Percentiles rank a stretch among this genome's conserved stretches.
These are phyloP conservation scores for Apiospora sp. DNA, from an alignment of 2,329 filamentous ascomycete genomes.

Conservation along the genomic window DNA sequence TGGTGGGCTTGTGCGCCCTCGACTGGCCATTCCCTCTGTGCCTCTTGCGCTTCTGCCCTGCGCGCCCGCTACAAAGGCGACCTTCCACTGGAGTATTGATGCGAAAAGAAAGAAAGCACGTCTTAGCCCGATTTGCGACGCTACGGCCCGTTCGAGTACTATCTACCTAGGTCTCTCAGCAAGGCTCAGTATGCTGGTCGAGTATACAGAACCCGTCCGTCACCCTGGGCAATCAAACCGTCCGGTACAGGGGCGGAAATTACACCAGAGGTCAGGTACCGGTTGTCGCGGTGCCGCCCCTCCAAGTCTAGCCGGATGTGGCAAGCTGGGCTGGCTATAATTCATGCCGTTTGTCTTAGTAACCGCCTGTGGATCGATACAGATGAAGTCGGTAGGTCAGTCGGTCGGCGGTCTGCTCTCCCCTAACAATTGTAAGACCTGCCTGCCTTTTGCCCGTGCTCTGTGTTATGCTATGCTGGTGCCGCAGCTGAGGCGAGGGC, in stretches of 20 bases:
- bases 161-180: neutral
- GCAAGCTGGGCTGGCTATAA: neutral
- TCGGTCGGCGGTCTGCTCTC: neutral
- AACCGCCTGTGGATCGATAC: neutral
- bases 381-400: neutral
- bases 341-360: neutral
- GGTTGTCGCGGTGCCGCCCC: constrained; percentile 5
- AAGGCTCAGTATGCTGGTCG: neutral
- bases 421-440: neutral
- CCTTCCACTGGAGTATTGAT: neutral
- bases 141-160: neutral
- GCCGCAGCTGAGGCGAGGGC: neutral
- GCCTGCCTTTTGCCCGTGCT: neutral
- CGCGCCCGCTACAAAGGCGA: constrained; percentile 1
- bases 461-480: neutral
- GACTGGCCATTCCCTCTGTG: constrained; percentile 6
- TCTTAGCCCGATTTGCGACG: neutral
- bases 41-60: neutral
- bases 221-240: constrained; percentile 10
- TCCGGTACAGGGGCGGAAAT: constrained; percentile 11
- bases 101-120: neutral
- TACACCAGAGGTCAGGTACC: constrained; percentile 9
- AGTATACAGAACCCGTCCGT: neutral
- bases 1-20: neutral
- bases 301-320: neutral